A percentile compares a stretch with the other conserved stretches of the same genome.
Conservation (phyloP, 2,329 filamentous ascomycete genomes). For the Colletotrichum viniferum region DNA sequence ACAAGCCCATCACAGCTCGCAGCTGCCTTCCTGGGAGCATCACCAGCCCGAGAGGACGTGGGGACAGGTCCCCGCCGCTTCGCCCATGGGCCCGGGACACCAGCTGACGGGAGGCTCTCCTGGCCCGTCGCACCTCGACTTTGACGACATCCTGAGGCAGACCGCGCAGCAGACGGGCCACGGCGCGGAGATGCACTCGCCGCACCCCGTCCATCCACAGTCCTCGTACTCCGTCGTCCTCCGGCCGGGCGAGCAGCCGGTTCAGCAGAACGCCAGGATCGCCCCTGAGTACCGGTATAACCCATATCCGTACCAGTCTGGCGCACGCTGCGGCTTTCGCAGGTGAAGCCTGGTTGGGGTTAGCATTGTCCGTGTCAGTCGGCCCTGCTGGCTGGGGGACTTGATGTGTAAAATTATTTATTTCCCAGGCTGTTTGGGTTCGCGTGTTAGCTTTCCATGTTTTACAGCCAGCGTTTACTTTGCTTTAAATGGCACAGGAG, state of each 20-base stretch:
- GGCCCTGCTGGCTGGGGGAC: neutral
- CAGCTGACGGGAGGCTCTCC: neutral
- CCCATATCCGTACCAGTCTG: neutral
- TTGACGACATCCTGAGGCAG: neutral
- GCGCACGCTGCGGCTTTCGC: neutral
- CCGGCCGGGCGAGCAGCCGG: neutral
- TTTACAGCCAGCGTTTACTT: neutral
- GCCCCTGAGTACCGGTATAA: neutral
- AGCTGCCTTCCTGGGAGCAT: neutral
- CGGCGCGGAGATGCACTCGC: neutral
- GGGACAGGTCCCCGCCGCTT: neutral
- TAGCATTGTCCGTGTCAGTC: neutral
- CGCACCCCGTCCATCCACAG: neutral
- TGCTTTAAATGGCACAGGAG: neutral
- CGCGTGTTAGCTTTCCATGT: neutral
- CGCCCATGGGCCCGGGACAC: neutral
- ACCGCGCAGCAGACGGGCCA: neutral
- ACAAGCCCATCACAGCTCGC: neutral
- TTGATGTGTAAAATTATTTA: neutral
- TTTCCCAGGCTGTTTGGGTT: neutral
- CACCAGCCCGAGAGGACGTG: neutral
- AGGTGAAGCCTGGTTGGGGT: neutral
- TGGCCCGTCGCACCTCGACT: neutral
- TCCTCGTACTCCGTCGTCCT: neutral
- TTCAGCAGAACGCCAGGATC: neutral